Conservation (phyloP, 495 filamentous ascomycete species). For the Glonium stellatum region DNA sequence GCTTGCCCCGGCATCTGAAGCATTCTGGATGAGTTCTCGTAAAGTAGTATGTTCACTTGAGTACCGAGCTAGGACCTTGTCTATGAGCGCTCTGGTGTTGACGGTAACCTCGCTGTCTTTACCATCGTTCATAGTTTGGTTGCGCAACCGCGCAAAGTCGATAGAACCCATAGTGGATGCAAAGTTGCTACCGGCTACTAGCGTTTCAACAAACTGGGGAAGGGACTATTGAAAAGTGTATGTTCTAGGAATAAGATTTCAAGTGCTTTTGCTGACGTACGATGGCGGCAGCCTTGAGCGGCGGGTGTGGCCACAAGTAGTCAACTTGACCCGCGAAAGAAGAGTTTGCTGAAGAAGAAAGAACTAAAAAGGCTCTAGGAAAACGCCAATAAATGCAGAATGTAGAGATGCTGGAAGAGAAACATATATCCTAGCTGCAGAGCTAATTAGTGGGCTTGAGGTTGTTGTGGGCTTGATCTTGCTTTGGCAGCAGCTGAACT, state of each 20-base stretch:
- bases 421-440: background rate
- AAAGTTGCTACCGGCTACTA: too few relatives aligned
- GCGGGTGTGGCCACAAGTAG: background rate
- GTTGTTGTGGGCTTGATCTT: background rate
- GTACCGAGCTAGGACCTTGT: constrained; percentile 93
- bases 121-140: constrained; percentile 76
- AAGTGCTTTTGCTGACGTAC: background rate
- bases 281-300: background rate
- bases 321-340: background rate
- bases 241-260: too few relatives aligned
- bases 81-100: constrained; percentile 91
- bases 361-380: background rate
- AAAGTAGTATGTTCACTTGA: constrained; percentile 83
- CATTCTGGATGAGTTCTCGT: constrained; percentile 95
- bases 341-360: background rate
- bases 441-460: background rate
- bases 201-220: too few relatives aligned
- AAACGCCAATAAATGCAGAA: background rate
- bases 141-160: constrained; percentile 76
- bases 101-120: constrained; percentile 97
- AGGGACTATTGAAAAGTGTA: too few relatives aligned
- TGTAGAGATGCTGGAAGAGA: background rate
- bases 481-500: too few relatives aligned
- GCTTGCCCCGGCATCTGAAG: constrained; percentile 85
- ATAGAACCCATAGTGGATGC: constrained; percentile 43